phyloP scores from a whole-genome alignment of 208 protist genomes.

The Trypanosoma rangeli region DNA sequence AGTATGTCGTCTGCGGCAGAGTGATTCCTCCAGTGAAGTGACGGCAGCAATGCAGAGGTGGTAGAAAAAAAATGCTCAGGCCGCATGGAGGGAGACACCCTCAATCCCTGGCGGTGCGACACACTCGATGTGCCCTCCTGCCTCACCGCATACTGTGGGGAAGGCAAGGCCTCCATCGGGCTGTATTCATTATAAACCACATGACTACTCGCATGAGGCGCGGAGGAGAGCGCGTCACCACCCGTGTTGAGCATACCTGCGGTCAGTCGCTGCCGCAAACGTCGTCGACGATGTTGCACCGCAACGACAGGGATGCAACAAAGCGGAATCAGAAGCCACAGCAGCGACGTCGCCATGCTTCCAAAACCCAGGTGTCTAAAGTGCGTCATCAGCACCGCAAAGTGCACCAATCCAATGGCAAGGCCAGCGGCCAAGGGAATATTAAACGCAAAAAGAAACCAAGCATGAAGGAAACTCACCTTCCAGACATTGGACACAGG shows the following conservation, averaged over 20 bases:
- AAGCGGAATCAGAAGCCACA: slow-evolving; percentile 60
- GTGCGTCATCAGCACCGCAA: slow-evolving; percentile 55
- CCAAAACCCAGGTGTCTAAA: slow-evolving; percentile 34
- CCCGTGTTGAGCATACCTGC: background rate
- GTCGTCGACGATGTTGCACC: background rate
- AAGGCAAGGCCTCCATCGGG: background rate
- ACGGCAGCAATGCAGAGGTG: background rate
- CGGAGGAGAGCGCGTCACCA: background rate
- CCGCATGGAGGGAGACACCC: background rate
- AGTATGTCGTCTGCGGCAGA: background rate
- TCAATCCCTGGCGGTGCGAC: background rate
- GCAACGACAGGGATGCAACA: slow-evolving; percentile 30
- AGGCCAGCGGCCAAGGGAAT: slow-evolving; percentile 45
- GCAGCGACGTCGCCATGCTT: slow-evolving; percentile 46
- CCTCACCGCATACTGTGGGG: background rate
- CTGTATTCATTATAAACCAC: background rate
- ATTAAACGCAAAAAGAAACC: slow-evolving; percentile 55
- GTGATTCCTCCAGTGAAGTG: background rate
- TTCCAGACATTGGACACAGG: slow-evolving; percentile 65
- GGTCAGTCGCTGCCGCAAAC: background rate
- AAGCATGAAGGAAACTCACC: slow-evolving; percentile 62
- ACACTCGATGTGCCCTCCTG: background rate
- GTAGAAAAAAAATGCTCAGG: background rate
- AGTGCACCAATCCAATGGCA: slow-evolving; percentile 59
- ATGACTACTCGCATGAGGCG: background rate